Conservation (phyloP, 2,329 filamentous ascomycete genomes). For the Diaporthe aspalathi region DNA sequence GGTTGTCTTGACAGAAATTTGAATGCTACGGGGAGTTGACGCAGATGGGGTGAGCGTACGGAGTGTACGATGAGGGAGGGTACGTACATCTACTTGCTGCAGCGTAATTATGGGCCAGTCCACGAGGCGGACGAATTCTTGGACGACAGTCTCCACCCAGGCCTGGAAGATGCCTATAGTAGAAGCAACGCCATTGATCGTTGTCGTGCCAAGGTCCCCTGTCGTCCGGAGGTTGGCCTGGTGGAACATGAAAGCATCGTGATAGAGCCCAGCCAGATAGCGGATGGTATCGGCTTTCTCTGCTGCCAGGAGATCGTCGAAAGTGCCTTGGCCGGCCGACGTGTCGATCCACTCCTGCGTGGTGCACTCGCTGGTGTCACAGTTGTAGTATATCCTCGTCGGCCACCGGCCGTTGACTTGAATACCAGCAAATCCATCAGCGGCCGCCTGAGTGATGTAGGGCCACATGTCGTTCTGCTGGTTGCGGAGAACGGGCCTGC, state of each 20-base stretch:
- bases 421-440: background rate
- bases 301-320: constrained; percentile 15
- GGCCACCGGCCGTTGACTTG: constrained; percentile 19
- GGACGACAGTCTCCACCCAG: constrained; percentile 8
- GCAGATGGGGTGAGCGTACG: background rate
- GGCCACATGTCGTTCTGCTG: constrained; percentile 27
- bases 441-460: background rate
- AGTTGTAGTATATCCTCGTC: constrained; percentile 22
- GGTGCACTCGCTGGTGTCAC: background rate
- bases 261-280: background rate
- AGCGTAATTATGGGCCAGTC: constrained; percentile 11
- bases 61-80: too few species aligned
- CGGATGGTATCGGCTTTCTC: constrained; percentile 19
- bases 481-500: constrained; percentile 17
- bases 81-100: constrained; percentile 18
- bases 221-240: constrained; percentile 17
- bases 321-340: background rate
- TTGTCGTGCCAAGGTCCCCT: constrained; percentile 17
- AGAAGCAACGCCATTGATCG: constrained; percentile 10
- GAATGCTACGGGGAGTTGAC: background rate
- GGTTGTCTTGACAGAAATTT: background rate
- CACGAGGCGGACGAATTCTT: constrained; percentile 12
- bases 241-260: constrained; percentile 18
- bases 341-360: constrained; percentile 24
- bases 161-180: constrained; percentile 23